Conservation (phyloP, 306 rosid species). For the Vigna angularis region DNA sequence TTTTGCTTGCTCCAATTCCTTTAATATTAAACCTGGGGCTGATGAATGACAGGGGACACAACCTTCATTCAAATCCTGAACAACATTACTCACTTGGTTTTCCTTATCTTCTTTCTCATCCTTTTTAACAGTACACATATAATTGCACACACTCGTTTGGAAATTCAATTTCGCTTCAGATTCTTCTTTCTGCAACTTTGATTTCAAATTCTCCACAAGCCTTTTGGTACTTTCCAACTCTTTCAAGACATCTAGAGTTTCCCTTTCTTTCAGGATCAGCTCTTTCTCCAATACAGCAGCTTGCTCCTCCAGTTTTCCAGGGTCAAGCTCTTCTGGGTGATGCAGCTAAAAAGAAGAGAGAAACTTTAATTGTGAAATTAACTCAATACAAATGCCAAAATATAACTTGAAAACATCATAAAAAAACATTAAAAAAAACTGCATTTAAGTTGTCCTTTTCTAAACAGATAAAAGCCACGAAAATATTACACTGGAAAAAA, state of each 20-base stretch:
- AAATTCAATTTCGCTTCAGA: constrained; percentile 33
- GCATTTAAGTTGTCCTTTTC: neutral
- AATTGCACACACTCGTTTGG: constrained; percentile 32
- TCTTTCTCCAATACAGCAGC: constrained; percentile 51
- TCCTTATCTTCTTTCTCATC: constrained; percentile 61
- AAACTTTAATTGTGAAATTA: neutral
- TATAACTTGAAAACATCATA: neutral
- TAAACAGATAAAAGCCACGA: neutral
- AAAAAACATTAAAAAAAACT: neutral
- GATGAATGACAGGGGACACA: constrained; percentile 51
- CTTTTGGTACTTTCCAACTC: constrained; percentile 56
- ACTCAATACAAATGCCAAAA: neutral
- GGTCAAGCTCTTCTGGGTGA: constrained; percentile 39
- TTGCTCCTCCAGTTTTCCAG: constrained; percentile 50
- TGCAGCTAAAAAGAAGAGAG: constrained; percentile 32
- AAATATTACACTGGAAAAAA: neutral
- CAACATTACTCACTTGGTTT: constrained; percentile 52
- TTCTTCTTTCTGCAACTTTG: constrained; percentile 56
- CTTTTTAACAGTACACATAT: constrained; percentile 7
- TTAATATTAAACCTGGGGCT: constrained; percentile 63
- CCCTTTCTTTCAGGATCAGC: constrained; percentile 54
- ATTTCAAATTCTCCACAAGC: constrained; percentile 52
- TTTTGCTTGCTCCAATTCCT: constrained; percentile 90
- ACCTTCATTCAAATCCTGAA: constrained; percentile 43
- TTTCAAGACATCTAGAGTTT: constrained; percentile 55